Conservation (phyloP, 2,329 filamentous ascomycete genomes). For the Phoma sp. region DNA sequence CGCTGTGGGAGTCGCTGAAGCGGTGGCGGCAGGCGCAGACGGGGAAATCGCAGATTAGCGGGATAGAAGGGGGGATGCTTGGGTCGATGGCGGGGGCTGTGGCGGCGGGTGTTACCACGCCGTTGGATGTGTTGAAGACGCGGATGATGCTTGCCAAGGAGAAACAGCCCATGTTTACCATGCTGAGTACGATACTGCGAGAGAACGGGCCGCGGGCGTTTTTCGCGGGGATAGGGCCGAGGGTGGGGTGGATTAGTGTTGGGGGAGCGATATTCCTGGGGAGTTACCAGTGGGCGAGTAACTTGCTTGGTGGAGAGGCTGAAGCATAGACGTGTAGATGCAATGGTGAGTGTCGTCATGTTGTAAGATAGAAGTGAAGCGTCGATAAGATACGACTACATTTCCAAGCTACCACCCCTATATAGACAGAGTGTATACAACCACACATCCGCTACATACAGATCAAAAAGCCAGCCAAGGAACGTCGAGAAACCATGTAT, state of each 20-base stretch:
- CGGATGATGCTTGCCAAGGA: slow-evolving; percentile 88
- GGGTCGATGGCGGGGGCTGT: slow-evolving; percentile 84
- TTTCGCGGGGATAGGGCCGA: slow-evolving; percentile 78
- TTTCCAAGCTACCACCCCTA: background rate
- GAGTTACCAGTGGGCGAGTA: slow-evolving; percentile 88
- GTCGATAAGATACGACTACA: background rate
- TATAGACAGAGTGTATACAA: background rate
- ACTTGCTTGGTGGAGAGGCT: slow-evolving; percentile 65
- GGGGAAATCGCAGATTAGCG: slow-evolving; percentile 64
- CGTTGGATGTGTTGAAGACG: slow-evolving; percentile 95
- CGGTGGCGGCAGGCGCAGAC: slow-evolving; percentile 63
- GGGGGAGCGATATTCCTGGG: slow-evolving; percentile 95
- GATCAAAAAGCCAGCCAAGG: background rate
- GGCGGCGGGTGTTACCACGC: slow-evolving; percentile 88
- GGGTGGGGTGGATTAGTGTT: slow-evolving; percentile 93
- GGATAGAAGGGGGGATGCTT: slow-evolving; percentile 81
- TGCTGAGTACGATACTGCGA: slow-evolving; percentile 70
- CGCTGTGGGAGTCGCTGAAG: slow-evolving; percentile 95
- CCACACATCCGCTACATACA: slow-evolving; percentile 8
- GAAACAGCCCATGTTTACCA: slow-evolving; percentile 63
- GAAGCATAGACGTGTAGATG: background rate
- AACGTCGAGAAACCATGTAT: background rate
- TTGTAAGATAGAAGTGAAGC: slow-evolving; percentile 5
- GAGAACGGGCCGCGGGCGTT: slow-evolving; percentile 73
- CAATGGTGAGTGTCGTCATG: background rate